A percentile compares a stretch with the other conserved stretches of the same genome.
phyloP scores from a whole-genome alignment of 2,329 filamentous ascomycete genomes.

The Phaeosphaeriaceae sp. region DNA sequence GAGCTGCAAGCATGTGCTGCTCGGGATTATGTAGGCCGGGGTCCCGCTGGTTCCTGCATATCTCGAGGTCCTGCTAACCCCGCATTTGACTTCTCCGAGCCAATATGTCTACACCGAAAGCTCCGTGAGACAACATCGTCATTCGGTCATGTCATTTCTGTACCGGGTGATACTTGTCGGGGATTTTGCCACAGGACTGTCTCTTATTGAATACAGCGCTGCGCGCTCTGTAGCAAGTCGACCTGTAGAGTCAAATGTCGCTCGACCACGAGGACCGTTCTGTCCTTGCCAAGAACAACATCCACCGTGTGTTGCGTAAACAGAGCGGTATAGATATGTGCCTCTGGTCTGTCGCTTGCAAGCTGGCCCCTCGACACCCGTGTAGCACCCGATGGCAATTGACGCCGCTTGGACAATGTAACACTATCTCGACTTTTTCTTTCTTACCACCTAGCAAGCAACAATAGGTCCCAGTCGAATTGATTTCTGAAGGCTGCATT shows the following conservation, averaged over 20 bases:
- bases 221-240: too few relatives aligned
- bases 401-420: background rate
- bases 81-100: constrained; percentile 7
- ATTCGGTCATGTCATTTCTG: too few relatives aligned
- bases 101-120: background rate
- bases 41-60: constrained; percentile 20
- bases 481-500: too few relatives aligned
- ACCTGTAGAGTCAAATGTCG: too few relatives aligned
- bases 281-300: too few relatives aligned
- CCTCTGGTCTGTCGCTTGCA: background rate
- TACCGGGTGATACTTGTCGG: too few relatives aligned
- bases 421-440: background rate
- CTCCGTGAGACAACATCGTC: constrained; percentile 2
- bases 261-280: too few relatives aligned
- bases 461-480: too few relatives aligned
- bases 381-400: background rate
- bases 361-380: background rate
- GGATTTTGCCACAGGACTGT: too few relatives aligned
- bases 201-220: too few relatives aligned
- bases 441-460: background rate
- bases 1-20: constrained; percentile 1
- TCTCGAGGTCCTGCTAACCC: constrained; percentile 9
- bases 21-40: constrained; percentile 8
- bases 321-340: background rate
- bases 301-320: too few relatives aligned